These are phyloP conservation scores for Umbelopsis sp. DNA, from an alignment of 192 early-diverging fungal species.

Conservation along the genomic window DNA sequence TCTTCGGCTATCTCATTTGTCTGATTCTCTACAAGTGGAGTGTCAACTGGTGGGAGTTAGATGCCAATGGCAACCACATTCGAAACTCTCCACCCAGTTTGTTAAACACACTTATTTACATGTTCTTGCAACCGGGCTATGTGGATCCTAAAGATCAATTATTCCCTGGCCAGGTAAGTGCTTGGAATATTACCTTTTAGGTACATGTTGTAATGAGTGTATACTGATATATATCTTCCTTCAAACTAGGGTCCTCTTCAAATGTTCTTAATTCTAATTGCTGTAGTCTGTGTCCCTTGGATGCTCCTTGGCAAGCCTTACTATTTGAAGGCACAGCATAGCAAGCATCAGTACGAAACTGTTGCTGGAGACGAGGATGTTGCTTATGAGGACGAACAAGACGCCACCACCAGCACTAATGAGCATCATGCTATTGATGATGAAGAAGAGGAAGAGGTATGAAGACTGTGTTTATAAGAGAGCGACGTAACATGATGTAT, in stretches of 20 bases:
- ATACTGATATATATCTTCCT: background rate
- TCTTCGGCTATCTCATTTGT: conserved; percentile 96
- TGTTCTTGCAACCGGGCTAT: conserved; percentile 93
- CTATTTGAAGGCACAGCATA: conserved; percentile 81
- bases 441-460: conserved; percentile 63
- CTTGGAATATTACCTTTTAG: background rate
- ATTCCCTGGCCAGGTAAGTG: conserved; percentile 80
- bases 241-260: conserved; percentile 67
- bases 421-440: conserved; percentile 58
- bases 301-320: conserved; percentile 95
- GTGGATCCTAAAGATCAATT: conserved; percentile 70
- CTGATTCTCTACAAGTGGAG: conserved; percentile 97
- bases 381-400: conserved; percentile 34
- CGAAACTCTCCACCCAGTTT: conserved; percentile 86
- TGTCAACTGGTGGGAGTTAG: conserved; percentile 82
- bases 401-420: conserved; percentile 2
- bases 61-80: conserved; percentile 60
- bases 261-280: conserved; percentile 75
- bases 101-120: conserved; percentile 98
- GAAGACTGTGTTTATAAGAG: background rate
- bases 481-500: background rate
- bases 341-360: conserved; percentile 72
- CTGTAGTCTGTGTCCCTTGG: conserved; percentile 93
- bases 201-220: background rate
- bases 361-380: conserved; percentile 44